These are phyloP conservation scores for Talaromyces verruculosus DNA, from an alignment of 2,329 filamentous ascomycete species.

Conservation along the genomic window DNA sequence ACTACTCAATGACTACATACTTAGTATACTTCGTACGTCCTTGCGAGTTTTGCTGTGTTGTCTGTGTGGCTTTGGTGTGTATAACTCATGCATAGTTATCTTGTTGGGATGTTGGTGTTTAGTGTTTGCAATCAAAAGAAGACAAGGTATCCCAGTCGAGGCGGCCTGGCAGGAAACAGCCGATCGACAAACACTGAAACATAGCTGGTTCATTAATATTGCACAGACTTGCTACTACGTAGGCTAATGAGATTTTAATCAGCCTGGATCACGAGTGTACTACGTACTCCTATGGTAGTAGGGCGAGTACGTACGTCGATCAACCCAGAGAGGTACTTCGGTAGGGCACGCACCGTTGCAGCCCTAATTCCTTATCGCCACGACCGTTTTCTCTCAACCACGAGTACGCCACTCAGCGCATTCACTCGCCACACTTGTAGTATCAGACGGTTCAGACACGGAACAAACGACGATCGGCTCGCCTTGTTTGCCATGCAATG, in stretches of 20 bases:
- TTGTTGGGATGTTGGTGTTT: neutral
- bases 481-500: neutral
- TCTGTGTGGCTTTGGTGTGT: neutral
- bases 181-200: neutral
- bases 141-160: neutral
- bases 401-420: neutral
- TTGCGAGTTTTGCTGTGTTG: neutral
- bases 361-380: conserved; percentile 1
- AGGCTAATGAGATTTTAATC: neutral
- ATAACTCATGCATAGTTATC: conserved; percentile 2
- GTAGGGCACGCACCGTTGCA: conserved; percentile 6
- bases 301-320: neutral
- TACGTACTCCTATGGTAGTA: too few relatives aligned
- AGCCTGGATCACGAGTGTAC: neutral
- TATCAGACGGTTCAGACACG: neutral
- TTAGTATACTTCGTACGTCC: neutral
- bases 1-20: neutral
- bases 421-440: neutral
- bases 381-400: neutral
- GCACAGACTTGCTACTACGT: neutral
- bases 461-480: neutral
- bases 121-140: neutral
- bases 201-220: neutral
- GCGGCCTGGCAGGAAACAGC: neutral
- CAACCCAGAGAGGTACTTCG: neutral